These are phyloP conservation scores for Carpinus viminea DNA, from an alignment of 306 rosid genomes.

Conservation along the genomic window DNA sequence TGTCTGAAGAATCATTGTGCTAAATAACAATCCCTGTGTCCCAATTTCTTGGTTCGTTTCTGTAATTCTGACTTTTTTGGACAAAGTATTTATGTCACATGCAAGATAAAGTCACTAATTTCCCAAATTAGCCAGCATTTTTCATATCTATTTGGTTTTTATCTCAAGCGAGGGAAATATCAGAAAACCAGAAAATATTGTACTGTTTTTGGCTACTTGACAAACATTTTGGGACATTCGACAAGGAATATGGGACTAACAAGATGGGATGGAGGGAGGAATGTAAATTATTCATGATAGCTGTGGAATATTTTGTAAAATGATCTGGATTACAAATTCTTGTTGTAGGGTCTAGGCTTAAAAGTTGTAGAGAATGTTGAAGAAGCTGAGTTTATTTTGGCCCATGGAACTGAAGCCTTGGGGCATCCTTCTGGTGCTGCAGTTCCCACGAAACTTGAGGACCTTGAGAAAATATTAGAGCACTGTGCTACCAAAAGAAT, in stretches of 20 bases:
- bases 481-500: constrained; percentile 73
- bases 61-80: neutral
- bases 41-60: neutral
- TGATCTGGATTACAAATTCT: constrained; percentile 18
- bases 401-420: constrained; percentile 93
- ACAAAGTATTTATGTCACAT: neutral
- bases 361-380: constrained; percentile 72
- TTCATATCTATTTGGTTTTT: neutral
- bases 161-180: neutral
- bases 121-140: neutral
- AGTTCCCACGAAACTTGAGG: constrained; percentile 67
- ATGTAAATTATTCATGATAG: neutral
- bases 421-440: constrained; percentile 69
- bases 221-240: neutral
- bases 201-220: neutral
- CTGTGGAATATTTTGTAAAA: constrained; percentile 18
- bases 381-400: constrained; percentile 92
- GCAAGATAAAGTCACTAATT: neutral
- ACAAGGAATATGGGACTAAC: neutral
- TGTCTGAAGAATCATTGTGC: neutral
- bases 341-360: constrained; percentile 73
- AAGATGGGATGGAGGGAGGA: neutral
- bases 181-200: neutral
- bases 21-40: neutral
- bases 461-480: constrained; percentile 71